Evolutionary conservation across 2,329 filamentous ascomycete species (phyloP).

Genomic region (Alternaria sp.): DNA sequence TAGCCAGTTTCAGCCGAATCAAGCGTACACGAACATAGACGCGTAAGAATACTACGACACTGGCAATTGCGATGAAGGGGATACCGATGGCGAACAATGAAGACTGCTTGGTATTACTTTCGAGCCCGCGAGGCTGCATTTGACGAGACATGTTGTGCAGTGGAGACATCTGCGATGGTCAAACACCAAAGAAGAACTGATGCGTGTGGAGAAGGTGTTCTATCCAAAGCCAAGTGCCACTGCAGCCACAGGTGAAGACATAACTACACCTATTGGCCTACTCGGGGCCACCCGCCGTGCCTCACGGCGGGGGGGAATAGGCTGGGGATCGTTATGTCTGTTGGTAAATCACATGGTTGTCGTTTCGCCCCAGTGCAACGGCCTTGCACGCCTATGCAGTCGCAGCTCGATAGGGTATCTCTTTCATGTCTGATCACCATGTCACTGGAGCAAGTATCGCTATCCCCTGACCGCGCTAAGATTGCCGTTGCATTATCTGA

Average conservation of each 20-base stretch:
- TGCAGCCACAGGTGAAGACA: neutral
- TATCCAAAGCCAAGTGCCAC: neutral
- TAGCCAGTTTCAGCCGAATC: neutral
- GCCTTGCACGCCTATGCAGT: neutral
- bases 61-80: neutral
- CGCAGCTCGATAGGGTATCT: neutral
- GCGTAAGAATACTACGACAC: neutral
- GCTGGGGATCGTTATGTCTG: neutral
- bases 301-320: neutral
- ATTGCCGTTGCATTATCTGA: neutral
- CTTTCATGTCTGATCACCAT: neutral
- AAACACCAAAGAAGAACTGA: neutral
- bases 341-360: neutral
- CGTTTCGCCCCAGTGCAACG: neutral
- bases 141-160: neutral
- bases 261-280: neutral
- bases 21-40: neutral
- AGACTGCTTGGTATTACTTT: neutral
- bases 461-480: neutral
- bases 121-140: neutral
- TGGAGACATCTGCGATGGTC: neutral
- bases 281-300: neutral
- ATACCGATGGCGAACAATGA: neutral
- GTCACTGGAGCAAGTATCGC: neutral
- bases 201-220: neutral